Evolutionary conservation across 2,329 filamentous ascomycete genomes (phyloP), one percentile per base, ranked within the genome.

Genomic region (Mollisia scopiformis): DNA sequence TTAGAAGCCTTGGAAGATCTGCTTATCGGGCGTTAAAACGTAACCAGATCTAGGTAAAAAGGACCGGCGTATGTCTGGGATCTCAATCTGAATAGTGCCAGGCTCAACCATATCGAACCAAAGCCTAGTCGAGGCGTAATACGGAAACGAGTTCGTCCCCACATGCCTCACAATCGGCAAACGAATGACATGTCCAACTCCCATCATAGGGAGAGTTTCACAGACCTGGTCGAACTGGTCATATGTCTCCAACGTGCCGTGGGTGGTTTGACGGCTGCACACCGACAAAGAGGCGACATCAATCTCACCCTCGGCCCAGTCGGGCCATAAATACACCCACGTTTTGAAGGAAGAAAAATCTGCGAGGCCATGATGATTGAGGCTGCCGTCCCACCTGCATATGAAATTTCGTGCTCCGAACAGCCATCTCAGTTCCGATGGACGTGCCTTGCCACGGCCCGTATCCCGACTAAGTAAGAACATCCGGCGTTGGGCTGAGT

Each of bases 201-300:
- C 13, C 10, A 53, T 39, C 16, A 61, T 55, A 53, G 57, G 61
- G 25, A 23, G 19, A 19, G 35, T 53, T 33, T 54, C 37, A 8
- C 35, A 31, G 28, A 28, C 39, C 54, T 55, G 52, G 56, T 59
- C 53, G 59, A 28, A 49, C 54, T 55, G 52, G 56, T 59, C 53
- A 62, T 41, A 57, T 43, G 39, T 41, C 16, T 13, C 58, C 58
- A 41, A 59, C 16, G 30, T 55, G 31, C 49, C 43, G 46, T 41
- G 50, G 30, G 19, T 52, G 28, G n/a, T 31, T 8, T 27, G 49
- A 23, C 19, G 2, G 8, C 2, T 59, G 41, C 52, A 56, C 64
- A 64, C 64, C 59, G 57, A 43, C 53, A 57, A 39, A 62, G 62
- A 41, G 59, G 62, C 64, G 41, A 65, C 63, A 47, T n/a, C 19